Conservation (phyloP, 257 asterid species). For the Osmanthus fragrans region DNA sequence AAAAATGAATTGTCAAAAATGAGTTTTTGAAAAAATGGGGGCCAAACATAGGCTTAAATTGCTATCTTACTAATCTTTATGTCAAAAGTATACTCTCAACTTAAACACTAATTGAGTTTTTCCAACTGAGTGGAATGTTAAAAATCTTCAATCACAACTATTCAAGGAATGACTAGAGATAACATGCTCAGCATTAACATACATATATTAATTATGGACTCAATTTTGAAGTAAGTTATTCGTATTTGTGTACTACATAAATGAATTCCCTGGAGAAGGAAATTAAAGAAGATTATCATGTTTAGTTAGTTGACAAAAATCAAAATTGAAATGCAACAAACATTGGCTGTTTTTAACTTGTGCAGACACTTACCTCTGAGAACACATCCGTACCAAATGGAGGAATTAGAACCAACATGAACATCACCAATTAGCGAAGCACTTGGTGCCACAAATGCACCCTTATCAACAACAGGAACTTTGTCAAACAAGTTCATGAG, state of each 20-base stretch:
- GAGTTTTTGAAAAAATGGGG: too few relatives aligned
- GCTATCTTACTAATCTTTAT: not conserved
- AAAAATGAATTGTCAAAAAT: too few relatives aligned
- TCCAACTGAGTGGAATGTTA: not conserved
- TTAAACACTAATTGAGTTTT: not conserved
- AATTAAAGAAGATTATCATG: not conserved
- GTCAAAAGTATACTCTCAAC: not conserved
- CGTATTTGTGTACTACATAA: not conserved
- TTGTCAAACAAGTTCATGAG: slow-evolving; percentile 86
- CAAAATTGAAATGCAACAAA: not conserved
- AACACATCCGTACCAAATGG: slow-evolving; percentile 96
- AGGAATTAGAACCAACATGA: slow-evolving; percentile 66
- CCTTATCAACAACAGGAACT: slow-evolving; percentile 68
- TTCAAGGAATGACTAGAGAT: slow-evolving; percentile 5
- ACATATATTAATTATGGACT: not conserved
- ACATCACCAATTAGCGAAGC: slow-evolving; percentile 86
- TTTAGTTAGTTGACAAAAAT: not conserved
- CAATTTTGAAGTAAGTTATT: not conserved
- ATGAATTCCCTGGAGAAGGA: not conserved
- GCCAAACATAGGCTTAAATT: not conserved
- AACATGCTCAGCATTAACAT: slow-evolving; percentile 4
- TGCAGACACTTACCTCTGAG: slow-evolving; percentile 64
- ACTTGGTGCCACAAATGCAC: slow-evolving; percentile 89
- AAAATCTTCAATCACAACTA: slow-evolving; percentile 7
- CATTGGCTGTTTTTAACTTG: slow-evolving; percentile 17